Base-by-base conservation (phyloP, 2,329 filamentous ascomycete genomes). In the Cercospora janseana region DNA sequence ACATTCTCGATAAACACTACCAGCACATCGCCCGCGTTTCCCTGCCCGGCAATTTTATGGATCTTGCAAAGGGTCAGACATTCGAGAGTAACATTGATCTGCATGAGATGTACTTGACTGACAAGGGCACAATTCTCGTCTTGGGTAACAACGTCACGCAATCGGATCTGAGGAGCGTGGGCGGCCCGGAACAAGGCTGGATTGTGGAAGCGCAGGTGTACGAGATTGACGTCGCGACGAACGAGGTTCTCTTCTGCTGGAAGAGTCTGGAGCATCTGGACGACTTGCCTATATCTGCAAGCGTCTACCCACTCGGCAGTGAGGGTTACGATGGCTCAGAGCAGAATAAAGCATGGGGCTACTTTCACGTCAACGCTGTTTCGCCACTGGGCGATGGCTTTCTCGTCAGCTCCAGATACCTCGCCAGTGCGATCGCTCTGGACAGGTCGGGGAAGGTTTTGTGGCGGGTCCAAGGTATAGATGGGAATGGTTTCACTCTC, bases 201-300 rank as follows among this genome's bases (percentile, higher is more conserved):
- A 62, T 71, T 2, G 59, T 60, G 6, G 67, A 60, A 18, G 55
- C 55, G 5, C 57, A 58, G 23, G 52, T 55, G n/a, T 56, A 58
- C 28, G 57, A 60, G 42, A 63, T 71, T 20, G 63, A 71, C n/a
- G 63, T 71, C 24, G 61, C 51, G 20, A 68, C 67, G 2, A 65
- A 66, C 9, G 54, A 65, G 9, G 46, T 70, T 3, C 38, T 70
- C 0, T 71, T 70, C 29, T 56, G 65, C 18, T 71, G 69, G 69
- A 66, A 66, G 9, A 62, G 63, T 41, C 65, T 69, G 0, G 61
- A 70, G 7, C 66, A 71, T 40, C 65, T 69, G 0, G 61, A 69
- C 3, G 61, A 69, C 18, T 27, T 60, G 8, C 57, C 57, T 5
- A 27, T 60, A 24, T 51, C 5, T n/a, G 55, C 50, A 71, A 56